Conservation (phyloP, 139 green algal species). For the Coelastrella sp. region DNA sequence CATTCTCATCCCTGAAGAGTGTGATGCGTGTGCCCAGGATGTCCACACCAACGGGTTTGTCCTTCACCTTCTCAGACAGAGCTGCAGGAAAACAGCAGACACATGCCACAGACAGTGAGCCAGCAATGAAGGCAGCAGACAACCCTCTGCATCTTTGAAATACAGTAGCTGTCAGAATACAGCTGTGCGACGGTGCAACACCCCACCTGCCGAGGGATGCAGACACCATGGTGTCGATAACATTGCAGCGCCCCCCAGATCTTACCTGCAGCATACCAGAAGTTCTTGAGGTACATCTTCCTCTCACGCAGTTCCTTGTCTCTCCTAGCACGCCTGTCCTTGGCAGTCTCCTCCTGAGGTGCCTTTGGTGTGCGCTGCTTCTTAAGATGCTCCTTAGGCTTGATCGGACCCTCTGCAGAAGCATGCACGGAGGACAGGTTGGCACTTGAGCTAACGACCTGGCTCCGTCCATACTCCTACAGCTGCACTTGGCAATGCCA, state of each 20-base stretch:
- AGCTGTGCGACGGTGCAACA: no score
- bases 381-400: slow-evolving; percentile 15
- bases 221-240: no score
- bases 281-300: slow-evolving; percentile 78
- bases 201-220: no score
- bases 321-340: slow-evolving; percentile 47
- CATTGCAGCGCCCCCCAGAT: background rate
- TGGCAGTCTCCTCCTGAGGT: background rate
- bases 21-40: slow-evolving; percentile 81
- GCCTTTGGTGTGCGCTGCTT: slow-evolving; percentile 2
- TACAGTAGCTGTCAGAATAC: background rate
- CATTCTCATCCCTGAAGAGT: slow-evolving; percentile 77
- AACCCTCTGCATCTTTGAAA: background rate
- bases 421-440: background rate
- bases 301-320: slow-evolving; percentile 75
- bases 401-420: background rate
- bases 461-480: no score
- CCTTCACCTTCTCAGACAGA: slow-evolving; percentile 65
- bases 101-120: background rate
- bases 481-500: no score
- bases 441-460: background rate
- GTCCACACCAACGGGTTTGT: slow-evolving; percentile 78
- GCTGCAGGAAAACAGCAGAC: slow-evolving; percentile 44
- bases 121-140: background rate
- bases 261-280: slow-evolving; percentile 80